A percentile compares a stretch with the other conserved stretches of the same genome.
phyloP scores from a whole-genome alignment of 2,329 filamentous ascomycete species.

The Chaetomium olivaceum region DNA sequence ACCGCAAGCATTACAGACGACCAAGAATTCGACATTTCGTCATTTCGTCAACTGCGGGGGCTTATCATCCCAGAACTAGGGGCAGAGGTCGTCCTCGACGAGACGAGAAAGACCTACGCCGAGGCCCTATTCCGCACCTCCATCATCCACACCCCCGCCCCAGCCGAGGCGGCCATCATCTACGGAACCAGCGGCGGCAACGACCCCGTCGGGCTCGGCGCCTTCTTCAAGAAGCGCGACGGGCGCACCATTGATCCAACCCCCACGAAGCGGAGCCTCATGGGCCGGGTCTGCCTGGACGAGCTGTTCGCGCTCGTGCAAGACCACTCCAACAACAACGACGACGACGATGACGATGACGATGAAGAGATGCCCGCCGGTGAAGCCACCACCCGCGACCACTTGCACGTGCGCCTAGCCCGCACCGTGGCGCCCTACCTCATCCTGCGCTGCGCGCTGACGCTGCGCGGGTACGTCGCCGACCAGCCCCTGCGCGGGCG shows the following conservation, averaged over 20 bases:
- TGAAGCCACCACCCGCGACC: conserved; percentile 32
- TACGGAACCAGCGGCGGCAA: conserved; percentile 49
- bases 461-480: conserved; percentile 80
- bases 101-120: conserved; percentile 68
- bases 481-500: conserved; percentile 87
- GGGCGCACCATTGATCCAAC: conserved; percentile 71
- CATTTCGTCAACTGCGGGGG: conserved; percentile 67
- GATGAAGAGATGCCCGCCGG: background rate
- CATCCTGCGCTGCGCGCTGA: conserved; percentile 76
- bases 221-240: conserved; percentile 64
- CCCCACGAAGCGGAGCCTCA: conserved; percentile 65
- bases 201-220: conserved; percentile 54
- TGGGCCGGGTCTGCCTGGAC: conserved; percentile 79
- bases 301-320: conserved; percentile 73
- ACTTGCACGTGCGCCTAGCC: conserved; percentile 62
- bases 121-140: conserved; percentile 79
- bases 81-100: conserved; percentile 62
- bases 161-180: conserved; percentile 57
- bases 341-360: no score
- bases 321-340: no score
- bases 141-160: conserved; percentile 68
- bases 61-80: conserved; percentile 77
- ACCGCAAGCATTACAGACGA: conserved; percentile 60
- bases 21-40: conserved; percentile 76
- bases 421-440: conserved; percentile 77